These are phyloP conservation scores for Trametes villosa DNA, from an alignment of 768 basidiomycete species.

Conservation along the genomic window DNA sequence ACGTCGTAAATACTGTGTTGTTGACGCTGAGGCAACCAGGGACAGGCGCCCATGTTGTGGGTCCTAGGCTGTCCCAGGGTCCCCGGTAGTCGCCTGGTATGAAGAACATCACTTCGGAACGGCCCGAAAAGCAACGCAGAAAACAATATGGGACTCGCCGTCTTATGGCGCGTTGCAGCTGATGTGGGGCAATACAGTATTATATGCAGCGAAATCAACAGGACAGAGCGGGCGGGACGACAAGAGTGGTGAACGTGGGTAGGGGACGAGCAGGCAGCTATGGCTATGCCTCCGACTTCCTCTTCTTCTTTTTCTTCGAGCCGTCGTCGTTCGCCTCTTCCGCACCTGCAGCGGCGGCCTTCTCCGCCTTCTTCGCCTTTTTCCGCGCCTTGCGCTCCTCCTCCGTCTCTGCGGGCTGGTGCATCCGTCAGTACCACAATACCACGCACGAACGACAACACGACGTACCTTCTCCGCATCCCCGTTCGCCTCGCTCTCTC, in stretches of 20 bases:
- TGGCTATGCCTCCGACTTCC: constrained; percentile 36
- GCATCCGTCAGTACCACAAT: constrained; percentile 10
- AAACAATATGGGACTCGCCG: background rate
- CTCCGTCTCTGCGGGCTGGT: constrained; percentile 60
- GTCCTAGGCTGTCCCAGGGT: too few relatives aligned
- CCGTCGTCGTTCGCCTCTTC: constrained; percentile 47
- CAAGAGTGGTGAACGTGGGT: background rate
- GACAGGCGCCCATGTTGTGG: too few relatives aligned
- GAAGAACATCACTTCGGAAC: too few relatives aligned
- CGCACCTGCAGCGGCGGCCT: constrained; percentile 51
- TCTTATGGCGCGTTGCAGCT: background rate
- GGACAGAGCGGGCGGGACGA: constrained; percentile 6
- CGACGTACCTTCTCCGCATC: constrained; percentile 44
- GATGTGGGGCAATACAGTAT: constrained; percentile 2
- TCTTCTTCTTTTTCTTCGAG: constrained; percentile 65
- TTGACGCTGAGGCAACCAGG: too few relatives aligned
- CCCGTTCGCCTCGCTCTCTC: constrained; percentile 58
- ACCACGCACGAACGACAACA: constrained; percentile 10
- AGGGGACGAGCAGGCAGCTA: background rate
- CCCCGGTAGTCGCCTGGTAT: too few relatives aligned
- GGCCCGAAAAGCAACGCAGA: too few relatives aligned
- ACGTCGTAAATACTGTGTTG: too few relatives aligned
- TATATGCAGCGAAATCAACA: constrained; percentile 22
- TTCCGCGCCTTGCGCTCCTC: constrained; percentile 82
- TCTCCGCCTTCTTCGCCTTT: constrained; percentile 79